phyloP scores from a whole-genome alignment of 768 basidiomycete genomes.

The Psilocybe subaeruginosa region DNA sequence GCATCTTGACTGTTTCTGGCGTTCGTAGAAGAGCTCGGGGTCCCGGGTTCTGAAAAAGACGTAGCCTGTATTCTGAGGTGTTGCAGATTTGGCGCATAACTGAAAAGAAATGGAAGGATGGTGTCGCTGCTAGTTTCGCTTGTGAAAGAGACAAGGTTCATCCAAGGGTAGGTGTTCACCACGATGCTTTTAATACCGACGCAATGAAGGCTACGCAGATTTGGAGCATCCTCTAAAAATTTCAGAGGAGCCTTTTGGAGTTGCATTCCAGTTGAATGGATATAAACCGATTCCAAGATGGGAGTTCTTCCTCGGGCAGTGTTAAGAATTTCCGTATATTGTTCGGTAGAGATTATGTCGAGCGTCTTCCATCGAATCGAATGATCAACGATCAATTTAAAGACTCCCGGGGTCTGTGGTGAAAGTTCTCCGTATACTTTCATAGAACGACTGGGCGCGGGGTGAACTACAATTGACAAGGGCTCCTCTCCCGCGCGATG shows the following conservation, averaged over 20 bases:
- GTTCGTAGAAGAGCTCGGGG: not conserved
- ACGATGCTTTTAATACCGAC: not conserved
- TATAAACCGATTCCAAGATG: constrained; percentile 1
- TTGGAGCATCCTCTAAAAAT: constrained; percentile 1
- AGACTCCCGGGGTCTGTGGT: not conserved
- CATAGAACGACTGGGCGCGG: not conserved
- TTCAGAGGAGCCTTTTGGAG: not conserved
- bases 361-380: constrained; percentile 9
- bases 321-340: not conserved
- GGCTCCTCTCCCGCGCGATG: not conserved
- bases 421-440: not conserved
- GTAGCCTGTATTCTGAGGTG: not conserved
- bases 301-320: constrained; percentile 1
- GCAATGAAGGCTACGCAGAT: not conserved
- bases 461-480: not conserved
- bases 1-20: not conserved
- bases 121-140: no score
- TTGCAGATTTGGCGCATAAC: not conserved
- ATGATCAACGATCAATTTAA: not conserved
- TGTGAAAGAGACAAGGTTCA: not conserved
- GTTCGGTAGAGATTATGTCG: not conserved
- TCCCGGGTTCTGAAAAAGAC: not conserved
- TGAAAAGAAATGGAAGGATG: not conserved
- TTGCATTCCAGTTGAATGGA: not conserved
- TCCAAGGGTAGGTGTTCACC: not conserved